phyloP scores from a whole-genome alignment of 768 basidiomycete species.

The Leucosporidium yakuticum region DNA sequence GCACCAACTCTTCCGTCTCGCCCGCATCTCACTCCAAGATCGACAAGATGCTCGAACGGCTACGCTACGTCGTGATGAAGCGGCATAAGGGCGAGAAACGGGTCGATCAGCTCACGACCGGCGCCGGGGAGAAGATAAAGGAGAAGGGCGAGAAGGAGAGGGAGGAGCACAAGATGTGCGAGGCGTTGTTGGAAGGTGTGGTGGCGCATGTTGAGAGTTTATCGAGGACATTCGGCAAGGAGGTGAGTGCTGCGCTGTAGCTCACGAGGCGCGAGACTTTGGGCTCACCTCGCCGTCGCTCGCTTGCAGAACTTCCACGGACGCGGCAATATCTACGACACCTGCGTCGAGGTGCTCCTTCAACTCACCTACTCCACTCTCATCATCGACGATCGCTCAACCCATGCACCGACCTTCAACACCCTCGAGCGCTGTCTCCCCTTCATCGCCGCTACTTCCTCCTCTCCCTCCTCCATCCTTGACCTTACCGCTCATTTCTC shows the following conservation, averaged over 20 bases:
- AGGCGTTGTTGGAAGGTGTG: neutral
- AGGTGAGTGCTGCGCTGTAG: too few species aligned
- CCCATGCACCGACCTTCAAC: slow-evolving; percentile 4
- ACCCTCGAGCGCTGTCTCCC: slow-evolving; percentile 21
- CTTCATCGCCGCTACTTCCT: slow-evolving; percentile 13
- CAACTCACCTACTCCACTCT: slow-evolving; percentile 17
- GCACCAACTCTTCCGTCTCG: neutral
- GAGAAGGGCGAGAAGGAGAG: neutral
- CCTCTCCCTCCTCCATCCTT: neutral
- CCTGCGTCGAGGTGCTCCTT: slow-evolving; percentile 20
- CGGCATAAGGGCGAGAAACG: neutral
- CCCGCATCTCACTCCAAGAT: slow-evolving; percentile 3
- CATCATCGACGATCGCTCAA: slow-evolving; percentile 23
- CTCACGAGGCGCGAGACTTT: too few species aligned
- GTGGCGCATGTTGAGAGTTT: neutral
- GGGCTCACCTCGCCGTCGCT: too few species aligned
- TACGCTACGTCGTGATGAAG: slow-evolving; percentile 2
- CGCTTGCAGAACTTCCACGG: neutral
- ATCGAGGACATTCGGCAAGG: too few species aligned
- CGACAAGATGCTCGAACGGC: slow-evolving; percentile 19
- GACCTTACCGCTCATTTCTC: slow-evolving; percentile 33
- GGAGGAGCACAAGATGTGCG: neutral
- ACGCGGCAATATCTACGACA: neutral
- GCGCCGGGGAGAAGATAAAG: neutral
- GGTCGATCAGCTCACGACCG: slow-evolving; percentile 12